phyloP scores from a whole-genome alignment of 108 stramenopile genomes.

The Phaeodactylum tricornutum region DNA sequence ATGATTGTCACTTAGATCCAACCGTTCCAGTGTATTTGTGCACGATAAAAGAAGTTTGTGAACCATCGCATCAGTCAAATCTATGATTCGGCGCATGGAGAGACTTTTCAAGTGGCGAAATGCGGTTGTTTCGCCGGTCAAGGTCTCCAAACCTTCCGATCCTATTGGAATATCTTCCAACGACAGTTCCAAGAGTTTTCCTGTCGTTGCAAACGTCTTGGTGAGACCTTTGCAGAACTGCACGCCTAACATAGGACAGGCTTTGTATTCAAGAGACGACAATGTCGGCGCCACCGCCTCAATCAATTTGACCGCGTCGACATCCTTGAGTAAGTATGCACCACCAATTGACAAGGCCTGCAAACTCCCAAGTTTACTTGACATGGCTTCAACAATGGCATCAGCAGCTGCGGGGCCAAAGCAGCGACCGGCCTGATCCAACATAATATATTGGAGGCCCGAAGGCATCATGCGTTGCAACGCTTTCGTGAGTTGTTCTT shows the following conservation, averaged over 20 bases:
- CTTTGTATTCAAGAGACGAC: slow-evolving; percentile 56
- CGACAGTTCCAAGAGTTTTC: slow-evolving; percentile 46
- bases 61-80: slow-evolving; percentile 40
- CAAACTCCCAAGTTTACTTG: slow-evolving; percentile 18
- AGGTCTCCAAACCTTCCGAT: slow-evolving; percentile 22
- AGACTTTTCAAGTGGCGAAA: slow-evolving; percentile 50
- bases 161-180: slow-evolving; percentile 46
- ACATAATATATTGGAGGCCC: slow-evolving; percentile 39
- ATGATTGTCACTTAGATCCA: slow-evolving; percentile 53
- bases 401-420: slow-evolving; percentile 57
- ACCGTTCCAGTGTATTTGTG: slow-evolving; percentile 33
- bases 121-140: slow-evolving; percentile 26
- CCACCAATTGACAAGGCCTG: slow-evolving; percentile 61
- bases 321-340: slow-evolving; percentile 66
- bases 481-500: slow-evolving; percentile 25
- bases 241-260: slow-evolving; percentile 55
- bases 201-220: slow-evolving; percentile 2
- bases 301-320: slow-evolving; percentile 46
- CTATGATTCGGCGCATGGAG: slow-evolving; percentile 34
- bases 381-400: slow-evolving; percentile 16
- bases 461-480: slow-evolving; percentile 25
- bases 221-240: slow-evolving; percentile 31
- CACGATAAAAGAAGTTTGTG: slow-evolving; percentile 24
- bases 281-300: slow-evolving; percentile 30
- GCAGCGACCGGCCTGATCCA: slow-evolving; percentile 66